phyloP scores from a whole-genome alignment of 2,329 filamentous ascomycete species.

The Ophiostoma sp. region DNA sequence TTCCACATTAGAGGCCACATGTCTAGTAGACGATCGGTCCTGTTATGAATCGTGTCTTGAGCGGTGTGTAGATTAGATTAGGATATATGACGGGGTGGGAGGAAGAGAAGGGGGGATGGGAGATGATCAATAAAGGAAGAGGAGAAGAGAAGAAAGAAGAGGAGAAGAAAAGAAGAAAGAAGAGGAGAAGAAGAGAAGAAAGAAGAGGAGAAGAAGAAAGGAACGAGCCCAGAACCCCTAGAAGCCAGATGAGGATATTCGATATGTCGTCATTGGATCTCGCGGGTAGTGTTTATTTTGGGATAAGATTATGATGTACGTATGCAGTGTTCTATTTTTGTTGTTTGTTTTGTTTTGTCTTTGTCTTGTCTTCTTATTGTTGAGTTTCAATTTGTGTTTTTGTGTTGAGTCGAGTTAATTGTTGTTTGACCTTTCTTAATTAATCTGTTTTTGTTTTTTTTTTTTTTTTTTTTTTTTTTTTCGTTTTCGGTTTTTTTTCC shows the following conservation, averaged over 20 bases:
- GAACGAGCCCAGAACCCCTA: too few species aligned
- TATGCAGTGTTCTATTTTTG: neutral
- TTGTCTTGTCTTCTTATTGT: neutral
- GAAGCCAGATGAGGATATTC: neutral
- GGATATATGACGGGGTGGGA: neutral
- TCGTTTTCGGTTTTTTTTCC: too few species aligned
- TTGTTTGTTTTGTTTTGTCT: neutral
- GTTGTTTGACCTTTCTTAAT: too few species aligned
- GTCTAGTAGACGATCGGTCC: neutral
- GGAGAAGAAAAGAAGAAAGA: too few species aligned
- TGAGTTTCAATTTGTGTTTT: neutral
- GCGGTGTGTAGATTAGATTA: neutral
- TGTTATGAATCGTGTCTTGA: neutral
- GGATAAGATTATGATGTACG: neutral
- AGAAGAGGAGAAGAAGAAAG: too few species aligned
- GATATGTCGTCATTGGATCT: neutral
- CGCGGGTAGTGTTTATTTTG: slow-evolving; percentile 7
- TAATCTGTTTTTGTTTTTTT: too few species aligned
- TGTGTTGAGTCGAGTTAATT: neutral
- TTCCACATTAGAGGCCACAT: slow-evolving; percentile 5
- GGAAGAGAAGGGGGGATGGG: neutral
- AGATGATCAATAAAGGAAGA: neutral
- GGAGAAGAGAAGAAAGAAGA: neutral
- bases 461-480: too few species aligned
- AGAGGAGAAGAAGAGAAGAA: too few species aligned